Percentiles rank a stretch among this genome's conserved stretches.
Conservation (phyloP, 768 basidiomycete genomes). For the Russula foetens region DNA sequence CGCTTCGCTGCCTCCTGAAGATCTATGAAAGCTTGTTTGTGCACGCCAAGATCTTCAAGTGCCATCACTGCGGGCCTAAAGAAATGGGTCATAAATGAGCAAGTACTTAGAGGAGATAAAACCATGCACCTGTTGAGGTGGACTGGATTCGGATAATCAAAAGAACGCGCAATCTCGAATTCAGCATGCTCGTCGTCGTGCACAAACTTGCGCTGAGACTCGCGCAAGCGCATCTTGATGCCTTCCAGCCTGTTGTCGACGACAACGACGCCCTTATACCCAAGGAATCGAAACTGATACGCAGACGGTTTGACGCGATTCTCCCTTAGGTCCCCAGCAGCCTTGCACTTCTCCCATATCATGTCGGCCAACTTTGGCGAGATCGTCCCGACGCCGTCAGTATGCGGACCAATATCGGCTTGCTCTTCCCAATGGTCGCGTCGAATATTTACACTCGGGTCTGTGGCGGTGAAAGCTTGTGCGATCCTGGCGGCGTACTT, state of each 20-base stretch:
- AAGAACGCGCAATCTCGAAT: constrained; percentile 66
- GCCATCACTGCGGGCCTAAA: constrained; percentile 66
- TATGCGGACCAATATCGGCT: constrained; percentile 53
- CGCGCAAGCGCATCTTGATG: constrained; percentile 59
- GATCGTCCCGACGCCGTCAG: constrained; percentile 79
- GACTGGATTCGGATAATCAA: constrained; percentile 49
- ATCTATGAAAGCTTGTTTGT: constrained; percentile 44
- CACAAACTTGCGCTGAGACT: constrained; percentile 73
- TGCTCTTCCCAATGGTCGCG: constrained; percentile 56
- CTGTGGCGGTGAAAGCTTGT: constrained; percentile 79
- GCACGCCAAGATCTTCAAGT: constrained; percentile 67
- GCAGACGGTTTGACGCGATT: constrained; percentile 23
- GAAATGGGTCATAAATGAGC: neutral
- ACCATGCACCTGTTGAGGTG: constrained; percentile 60
- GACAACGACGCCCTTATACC: constrained; percentile 70
- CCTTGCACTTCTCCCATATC: constrained; percentile 54
- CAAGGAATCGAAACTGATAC: constrained; percentile 79
- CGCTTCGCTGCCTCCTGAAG: constrained; percentile 56
- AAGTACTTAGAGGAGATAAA: neutral
- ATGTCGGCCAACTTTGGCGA: constrained; percentile 46
- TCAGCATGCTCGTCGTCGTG: constrained; percentile 37
- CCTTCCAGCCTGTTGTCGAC: constrained; percentile 51
- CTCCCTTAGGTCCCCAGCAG: constrained; percentile 14
- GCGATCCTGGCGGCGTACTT: constrained; percentile 81
- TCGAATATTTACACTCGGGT: constrained; percentile 55